Evolutionary conservation across 805 yeast genomes (phyloP), one percentile per base, ranked within the genome.

Genomic region (Naumovozyma castellii): DNA sequence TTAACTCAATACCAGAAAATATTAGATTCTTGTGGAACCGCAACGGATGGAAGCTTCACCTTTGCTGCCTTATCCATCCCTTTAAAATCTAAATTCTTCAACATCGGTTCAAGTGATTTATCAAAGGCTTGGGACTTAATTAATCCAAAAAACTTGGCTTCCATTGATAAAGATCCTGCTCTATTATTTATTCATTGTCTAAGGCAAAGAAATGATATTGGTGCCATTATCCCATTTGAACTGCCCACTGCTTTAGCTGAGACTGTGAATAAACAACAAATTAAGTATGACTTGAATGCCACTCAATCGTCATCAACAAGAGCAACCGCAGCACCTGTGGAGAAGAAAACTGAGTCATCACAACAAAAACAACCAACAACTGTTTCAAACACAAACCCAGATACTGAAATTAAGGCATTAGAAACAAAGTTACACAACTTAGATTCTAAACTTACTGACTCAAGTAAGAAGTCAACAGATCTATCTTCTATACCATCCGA

Each of bases 71-170:
- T 92, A 42, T 65, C 73, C 9, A 80, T 74, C 22, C 48, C 44
- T 2, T 68, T 92, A 34, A 90, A 85, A 62, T 59, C 69, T 31
- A 75, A 86, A 16, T 72, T 90, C 41, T 60, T 64, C 27, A 76
- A 76, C 44, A 84, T 92, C 10, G 95, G 97, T 9, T 74, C 78
- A 40, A 73, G 88, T 3, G 98, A 88, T 59, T 71, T 87, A 5
- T 75, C 87, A 20, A 80, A 84, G 36, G 95, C 96, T 2, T 92
- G 98, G 97, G 86, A 85, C 59, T 67, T 92, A 43, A 94, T 92
- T 39, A 92, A 92, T 55, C 97, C 98, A 9, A 82, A 84, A 54
- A 78, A 82, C 40, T 76, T 78, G 38, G 85, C 80, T 53, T 81
- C 94, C 8, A 87, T 92, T 45, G 97, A 88, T 61, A 87, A 83